phyloP scores from a whole-genome alignment of 345 rosid genomes.

The Syzygium aromaticum region DNA sequence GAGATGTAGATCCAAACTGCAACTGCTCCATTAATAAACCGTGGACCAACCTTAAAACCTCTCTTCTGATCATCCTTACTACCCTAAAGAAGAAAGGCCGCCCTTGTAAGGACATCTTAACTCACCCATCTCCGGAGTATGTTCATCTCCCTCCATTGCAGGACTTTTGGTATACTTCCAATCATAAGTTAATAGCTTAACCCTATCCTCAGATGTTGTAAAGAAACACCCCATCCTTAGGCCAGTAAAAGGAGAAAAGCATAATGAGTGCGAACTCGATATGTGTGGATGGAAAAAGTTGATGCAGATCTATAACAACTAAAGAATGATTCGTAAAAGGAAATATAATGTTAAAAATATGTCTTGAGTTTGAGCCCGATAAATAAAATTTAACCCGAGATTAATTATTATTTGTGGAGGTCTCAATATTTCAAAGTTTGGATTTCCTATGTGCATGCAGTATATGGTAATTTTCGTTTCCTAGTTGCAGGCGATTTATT shows the following conservation, averaged over 20 bases:
- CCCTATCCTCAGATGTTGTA: background rate
- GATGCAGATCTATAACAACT: background rate
- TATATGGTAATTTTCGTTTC: too few relatives aligned
- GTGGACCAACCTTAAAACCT: background rate
- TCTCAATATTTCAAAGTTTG: too few relatives aligned
- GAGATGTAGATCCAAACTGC: too few relatives aligned
- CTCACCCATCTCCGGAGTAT: background rate
- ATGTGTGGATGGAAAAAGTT: background rate
- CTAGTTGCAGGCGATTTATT: too few relatives aligned
- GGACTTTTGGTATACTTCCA: background rate
- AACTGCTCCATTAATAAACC: too few relatives aligned
- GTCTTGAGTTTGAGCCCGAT: too few relatives aligned
- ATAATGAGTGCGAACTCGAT: background rate
- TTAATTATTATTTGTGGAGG: too few relatives aligned
- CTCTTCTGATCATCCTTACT: background rate
- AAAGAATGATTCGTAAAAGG: background rate
- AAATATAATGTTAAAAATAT: too few relatives aligned
- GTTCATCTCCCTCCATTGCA: background rate
- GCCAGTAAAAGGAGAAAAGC: background rate
- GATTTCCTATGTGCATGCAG: too few relatives aligned
- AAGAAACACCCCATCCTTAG: background rate
- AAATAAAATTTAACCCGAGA: too few relatives aligned
- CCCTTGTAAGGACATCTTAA: background rate
- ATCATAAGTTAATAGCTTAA: background rate
- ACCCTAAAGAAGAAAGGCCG: background rate